phyloP scores from a whole-genome alignment of 1,139 yeast species.

The Magnusiomyces tetraspermus region DNA sequence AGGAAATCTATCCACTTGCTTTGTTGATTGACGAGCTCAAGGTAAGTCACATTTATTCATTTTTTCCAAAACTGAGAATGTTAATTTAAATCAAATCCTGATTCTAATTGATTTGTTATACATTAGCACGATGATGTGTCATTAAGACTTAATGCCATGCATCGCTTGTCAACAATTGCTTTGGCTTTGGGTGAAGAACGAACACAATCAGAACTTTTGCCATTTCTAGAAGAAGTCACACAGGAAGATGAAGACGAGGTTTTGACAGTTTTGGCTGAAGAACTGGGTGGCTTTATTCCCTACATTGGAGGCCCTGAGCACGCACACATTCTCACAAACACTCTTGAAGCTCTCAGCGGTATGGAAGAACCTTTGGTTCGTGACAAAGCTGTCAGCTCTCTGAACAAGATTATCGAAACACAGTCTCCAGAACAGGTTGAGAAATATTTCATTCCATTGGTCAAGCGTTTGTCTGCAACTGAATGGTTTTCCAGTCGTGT shows the following conservation, averaged over 20 bases:
- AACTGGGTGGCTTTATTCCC: constrained; percentile 80
- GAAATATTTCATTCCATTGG: constrained; percentile 61
- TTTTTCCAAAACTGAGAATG: too few species aligned
- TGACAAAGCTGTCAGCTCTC: constrained; percentile 84
- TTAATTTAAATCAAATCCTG: too few species aligned
- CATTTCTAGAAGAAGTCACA: constrained; percentile 81
- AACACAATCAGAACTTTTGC: constrained; percentile 79
- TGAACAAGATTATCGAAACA: constrained; percentile 59
- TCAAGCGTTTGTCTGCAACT: constrained; percentile 70
- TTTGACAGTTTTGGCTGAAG: constrained; percentile 84
- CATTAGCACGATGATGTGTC: constrained; percentile 85
- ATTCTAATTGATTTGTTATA: too few species aligned
- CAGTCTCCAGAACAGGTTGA: constrained; percentile 58
- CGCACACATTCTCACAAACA: constrained; percentile 69
- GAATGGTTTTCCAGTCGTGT: constrained; percentile 95
- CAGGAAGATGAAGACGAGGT: constrained; percentile 99
- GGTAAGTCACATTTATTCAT: too few species aligned
- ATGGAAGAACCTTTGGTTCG: constrained; percentile 98
- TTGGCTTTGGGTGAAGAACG: constrained; percentile 92
- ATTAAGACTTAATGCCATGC: constrained; percentile 90
- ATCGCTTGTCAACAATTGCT: constrained; percentile 87
- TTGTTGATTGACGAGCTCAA: constrained; percentile 92
- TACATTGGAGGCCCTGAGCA: constrained; percentile 76
- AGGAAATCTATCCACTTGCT: constrained; percentile 89
- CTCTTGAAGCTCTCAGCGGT: constrained; percentile 80